A percentile compares a stretch with the other conserved stretches of the same genome.
Evolutionary conservation across 176 grass and related monocot species (phyloP).

Genomic region (Bolboschoenus planiculmis): DNA sequence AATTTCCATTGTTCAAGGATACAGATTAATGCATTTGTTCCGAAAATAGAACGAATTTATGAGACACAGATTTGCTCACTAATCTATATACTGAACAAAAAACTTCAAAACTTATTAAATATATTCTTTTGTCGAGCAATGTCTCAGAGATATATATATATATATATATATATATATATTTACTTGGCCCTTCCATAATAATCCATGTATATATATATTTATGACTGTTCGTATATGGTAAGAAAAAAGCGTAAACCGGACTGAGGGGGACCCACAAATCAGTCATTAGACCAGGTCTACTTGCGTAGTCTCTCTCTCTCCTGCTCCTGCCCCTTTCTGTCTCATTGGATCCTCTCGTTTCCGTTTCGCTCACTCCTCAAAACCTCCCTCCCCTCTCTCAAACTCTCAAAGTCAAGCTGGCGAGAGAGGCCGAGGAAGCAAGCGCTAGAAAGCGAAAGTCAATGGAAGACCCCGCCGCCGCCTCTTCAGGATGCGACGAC

Average conservation of each 20-base stretch:
- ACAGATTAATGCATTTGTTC: too few relatives aligned
- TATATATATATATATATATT: too few relatives aligned
- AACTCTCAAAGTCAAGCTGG: slow-evolving; percentile 47
- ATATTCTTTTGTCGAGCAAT: too few relatives aligned
- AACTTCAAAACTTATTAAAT: too few relatives aligned
- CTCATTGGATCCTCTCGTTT: slow-evolving; percentile 34
- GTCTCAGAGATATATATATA: too few relatives aligned
- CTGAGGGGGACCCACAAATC: neutral
- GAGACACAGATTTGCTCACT: too few relatives aligned
- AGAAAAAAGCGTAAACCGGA: neutral
- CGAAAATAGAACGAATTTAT: too few relatives aligned
- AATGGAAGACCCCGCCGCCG: slow-evolving; percentile 23
- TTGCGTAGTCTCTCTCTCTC: neutral
- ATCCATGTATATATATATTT: too few relatives aligned
- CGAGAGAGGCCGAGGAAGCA: slow-evolving; percentile 76
- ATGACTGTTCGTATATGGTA: too few relatives aligned
- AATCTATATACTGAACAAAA: too few relatives aligned
- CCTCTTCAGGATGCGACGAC: neutral
- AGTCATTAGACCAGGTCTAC: neutral
- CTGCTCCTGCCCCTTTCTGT: neutral
- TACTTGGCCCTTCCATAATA: too few relatives aligned
- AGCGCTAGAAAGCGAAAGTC: slow-evolving; percentile 89
- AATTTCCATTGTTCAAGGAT: too few relatives aligned
- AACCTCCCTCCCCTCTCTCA: neutral
- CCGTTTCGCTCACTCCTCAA: slow-evolving; percentile 11